These are phyloP conservation scores for Asterionellopsis glacialis DNA, from an alignment of 108 stramenopile species.

Conservation along the genomic window DNA sequence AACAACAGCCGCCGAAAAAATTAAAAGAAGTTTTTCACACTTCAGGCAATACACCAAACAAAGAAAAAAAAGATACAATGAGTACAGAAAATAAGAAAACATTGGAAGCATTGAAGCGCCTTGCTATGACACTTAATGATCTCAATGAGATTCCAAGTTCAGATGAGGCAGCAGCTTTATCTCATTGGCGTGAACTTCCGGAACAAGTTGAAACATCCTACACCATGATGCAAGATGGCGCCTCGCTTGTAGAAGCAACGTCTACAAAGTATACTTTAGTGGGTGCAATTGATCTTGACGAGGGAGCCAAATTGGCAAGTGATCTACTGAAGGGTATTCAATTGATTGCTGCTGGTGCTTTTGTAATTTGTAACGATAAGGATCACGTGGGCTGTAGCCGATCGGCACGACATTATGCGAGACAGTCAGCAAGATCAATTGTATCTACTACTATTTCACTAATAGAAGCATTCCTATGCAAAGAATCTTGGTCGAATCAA, in stretches of 20 bases:
- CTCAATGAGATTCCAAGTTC: constrained; percentile 10
- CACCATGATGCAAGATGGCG: constrained; percentile 44
- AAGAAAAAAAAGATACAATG: no score
- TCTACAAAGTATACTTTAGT: constrained; percentile 82
- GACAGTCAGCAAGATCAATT: constrained; percentile 49
- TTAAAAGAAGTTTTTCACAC: no score
- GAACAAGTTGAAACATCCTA: constrained; percentile 45
- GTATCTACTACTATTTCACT: constrained; percentile 42
- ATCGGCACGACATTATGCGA: constrained; percentile 43
- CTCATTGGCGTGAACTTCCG: constrained; percentile 59
- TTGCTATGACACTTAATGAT: constrained; percentile 17
- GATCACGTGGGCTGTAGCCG: constrained; percentile 44
- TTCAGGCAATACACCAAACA: no score
- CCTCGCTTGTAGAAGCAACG: constrained; percentile 51
- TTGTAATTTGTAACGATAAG: constrained; percentile 37
- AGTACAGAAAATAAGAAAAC: constrained; percentile 9
- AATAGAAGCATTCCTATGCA: constrained; percentile 40
- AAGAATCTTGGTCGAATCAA: constrained; percentile 24
- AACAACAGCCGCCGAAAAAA: no score
- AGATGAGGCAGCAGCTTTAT: constrained; percentile 1
- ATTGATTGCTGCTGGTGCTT: constrained; percentile 46
- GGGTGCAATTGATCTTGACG: constrained; percentile 42
- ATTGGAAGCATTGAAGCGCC: constrained; percentile 16
- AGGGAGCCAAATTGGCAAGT: constrained; percentile 35
- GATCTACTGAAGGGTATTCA: constrained; percentile 67